Conservation (phyloP, 805 yeast genomes). For the Myxozyma monticola region DNA sequence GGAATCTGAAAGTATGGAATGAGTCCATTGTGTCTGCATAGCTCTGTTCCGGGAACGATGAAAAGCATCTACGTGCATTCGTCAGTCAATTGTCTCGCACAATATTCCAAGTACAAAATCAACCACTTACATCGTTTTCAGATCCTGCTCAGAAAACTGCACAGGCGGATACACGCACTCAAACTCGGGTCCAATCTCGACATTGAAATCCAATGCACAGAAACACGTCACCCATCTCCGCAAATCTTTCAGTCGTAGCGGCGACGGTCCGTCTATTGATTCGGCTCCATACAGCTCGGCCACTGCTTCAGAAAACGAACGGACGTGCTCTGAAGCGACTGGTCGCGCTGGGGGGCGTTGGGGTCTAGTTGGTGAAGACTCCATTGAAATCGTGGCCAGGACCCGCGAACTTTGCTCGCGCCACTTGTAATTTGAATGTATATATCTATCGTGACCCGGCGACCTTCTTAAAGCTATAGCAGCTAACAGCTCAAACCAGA, state of each 20-base stretch:
- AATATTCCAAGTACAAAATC: not conserved
- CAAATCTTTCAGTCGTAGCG: slow-evolving; percentile 14
- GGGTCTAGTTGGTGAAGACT: not conserved
- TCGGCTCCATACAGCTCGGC: slow-evolving; percentile 2
- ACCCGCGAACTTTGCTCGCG: too few species aligned
- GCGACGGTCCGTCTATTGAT: slow-evolving; percentile 6
- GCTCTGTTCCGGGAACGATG: slow-evolving; percentile 30
- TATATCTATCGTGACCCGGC: too few species aligned
- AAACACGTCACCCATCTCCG: slow-evolving; percentile 25
- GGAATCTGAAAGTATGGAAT: slow-evolving; percentile 27
- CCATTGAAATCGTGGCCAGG: not conserved
- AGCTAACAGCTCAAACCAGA: too few species aligned
- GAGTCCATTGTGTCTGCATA: slow-evolving; percentile 19
- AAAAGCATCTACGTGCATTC: slow-evolving; percentile 17
- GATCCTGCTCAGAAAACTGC: slow-evolving; percentile 20
- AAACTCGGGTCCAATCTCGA: slow-evolving; percentile 28
- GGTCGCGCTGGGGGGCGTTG: not conserved
- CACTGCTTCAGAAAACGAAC: slow-evolving; percentile 21
- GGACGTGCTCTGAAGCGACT: not conserved
- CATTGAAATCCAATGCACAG: slow-evolving; percentile 28
- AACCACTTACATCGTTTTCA: slow-evolving; percentile 24
- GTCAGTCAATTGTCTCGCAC: not conserved
- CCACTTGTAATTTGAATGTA: too few species aligned
- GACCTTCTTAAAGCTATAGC: too few species aligned
- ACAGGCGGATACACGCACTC: slow-evolving; percentile 28